phyloP scores from a whole-genome alignment of 805 yeast species.

The Monosporozyma aerobia region DNA sequence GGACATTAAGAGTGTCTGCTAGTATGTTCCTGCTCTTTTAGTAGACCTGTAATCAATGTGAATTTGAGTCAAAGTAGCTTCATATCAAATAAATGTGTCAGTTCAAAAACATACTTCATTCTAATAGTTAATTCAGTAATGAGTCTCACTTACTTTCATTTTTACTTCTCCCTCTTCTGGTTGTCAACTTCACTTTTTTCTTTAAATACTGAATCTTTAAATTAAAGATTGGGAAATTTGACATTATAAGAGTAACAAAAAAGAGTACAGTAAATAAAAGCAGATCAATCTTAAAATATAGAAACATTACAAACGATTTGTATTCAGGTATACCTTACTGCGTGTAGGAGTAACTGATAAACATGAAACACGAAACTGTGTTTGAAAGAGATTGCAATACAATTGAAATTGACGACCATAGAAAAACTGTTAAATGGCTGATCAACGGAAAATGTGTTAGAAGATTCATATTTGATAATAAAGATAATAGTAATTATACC shows the following conservation, averaged over 20 bases:
- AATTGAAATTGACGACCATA: conserved; percentile 26
- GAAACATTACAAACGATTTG: too few relatives aligned
- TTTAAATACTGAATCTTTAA: background rate
- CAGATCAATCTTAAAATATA: background rate
- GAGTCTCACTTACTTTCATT: too few relatives aligned
- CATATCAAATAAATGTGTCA: too few relatives aligned
- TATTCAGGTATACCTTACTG: too few relatives aligned
- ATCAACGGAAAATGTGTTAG: conserved; percentile 15
- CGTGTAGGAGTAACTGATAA: background rate
- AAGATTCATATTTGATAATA: conserved; percentile 33
- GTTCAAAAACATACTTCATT: too few relatives aligned
- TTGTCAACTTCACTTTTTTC: background rate
- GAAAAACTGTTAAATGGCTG: conserved; percentile 34
- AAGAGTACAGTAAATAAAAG: background rate
- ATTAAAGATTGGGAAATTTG: background rate
- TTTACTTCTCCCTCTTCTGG: background rate
- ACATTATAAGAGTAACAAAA: background rate
- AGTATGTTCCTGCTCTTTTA: too few relatives aligned
- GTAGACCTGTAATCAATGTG: too few relatives aligned
- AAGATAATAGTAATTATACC: background rate
- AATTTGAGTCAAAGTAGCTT: too few relatives aligned
- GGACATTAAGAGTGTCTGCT: too few relatives aligned
- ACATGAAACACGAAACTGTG: conserved; percentile 14
- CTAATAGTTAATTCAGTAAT: too few relatives aligned
- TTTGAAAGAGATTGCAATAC: background rate